Evolutionary conservation across 108 stramenopile genomes (phyloP).

Genomic region (Skeletonema costatum): DNA sequence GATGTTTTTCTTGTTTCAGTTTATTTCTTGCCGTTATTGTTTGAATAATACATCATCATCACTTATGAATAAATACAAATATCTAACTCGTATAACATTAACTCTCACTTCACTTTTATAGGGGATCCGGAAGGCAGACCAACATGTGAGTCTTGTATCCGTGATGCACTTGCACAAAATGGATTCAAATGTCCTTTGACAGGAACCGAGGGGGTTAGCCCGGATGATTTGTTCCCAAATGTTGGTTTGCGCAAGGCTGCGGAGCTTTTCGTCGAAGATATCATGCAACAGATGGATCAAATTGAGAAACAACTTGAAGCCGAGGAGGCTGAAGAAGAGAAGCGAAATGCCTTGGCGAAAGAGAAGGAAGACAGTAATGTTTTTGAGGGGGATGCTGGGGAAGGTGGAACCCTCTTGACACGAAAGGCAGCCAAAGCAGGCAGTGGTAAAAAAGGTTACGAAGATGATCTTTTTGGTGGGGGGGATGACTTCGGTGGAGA

Average conservation of each 20-base stretch:
- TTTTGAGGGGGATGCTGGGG: constrained; percentile 60
- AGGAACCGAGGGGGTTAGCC: constrained; percentile 80
- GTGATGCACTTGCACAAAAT: constrained; percentile 75
- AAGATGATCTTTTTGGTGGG: constrained; percentile 67
- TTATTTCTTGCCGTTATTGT: not conserved
- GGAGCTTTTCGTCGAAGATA: constrained; percentile 66
- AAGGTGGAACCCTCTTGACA: constrained; percentile 65
- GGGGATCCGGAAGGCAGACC: constrained; percentile 62
- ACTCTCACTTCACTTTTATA: not conserved
- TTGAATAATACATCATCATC: constrained; percentile 4
- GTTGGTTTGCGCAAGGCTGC: constrained; percentile 81
- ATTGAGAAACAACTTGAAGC: constrained; percentile 80
- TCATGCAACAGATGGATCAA: constrained; percentile 82
- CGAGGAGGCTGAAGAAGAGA: constrained; percentile 50
- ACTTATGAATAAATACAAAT: not conserved
- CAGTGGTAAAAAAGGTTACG: constrained; percentile 27
- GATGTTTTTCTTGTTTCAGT: not conserved
- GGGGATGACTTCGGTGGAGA: constrained; percentile 88
- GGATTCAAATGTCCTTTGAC: constrained; percentile 86
- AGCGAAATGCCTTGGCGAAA: constrained; percentile 13
- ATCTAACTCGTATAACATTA: not conserved
- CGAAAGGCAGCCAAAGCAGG: constrained; percentile 44
- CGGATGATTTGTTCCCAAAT: constrained; percentile 84
- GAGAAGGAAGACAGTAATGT: constrained; percentile 34
- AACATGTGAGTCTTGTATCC: constrained; percentile 81